Conservation (phyloP, 2,329 filamentous ascomycete species). For the Colletotrichum plurivorum region DNA sequence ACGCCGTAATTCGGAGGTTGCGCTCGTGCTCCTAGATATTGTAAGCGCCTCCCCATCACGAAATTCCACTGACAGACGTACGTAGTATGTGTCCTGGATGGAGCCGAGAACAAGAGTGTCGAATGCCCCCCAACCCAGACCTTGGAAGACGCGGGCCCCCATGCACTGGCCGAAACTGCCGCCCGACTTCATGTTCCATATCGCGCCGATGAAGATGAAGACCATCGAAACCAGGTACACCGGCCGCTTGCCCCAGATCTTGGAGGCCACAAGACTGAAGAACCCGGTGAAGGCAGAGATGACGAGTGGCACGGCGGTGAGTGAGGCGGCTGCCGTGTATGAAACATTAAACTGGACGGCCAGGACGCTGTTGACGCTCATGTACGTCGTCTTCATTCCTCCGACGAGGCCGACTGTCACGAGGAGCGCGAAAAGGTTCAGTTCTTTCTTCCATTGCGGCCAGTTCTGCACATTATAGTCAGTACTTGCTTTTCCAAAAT, state of each 20-base stretch:
- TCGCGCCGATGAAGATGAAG: constrained; percentile 62
- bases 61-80: constrained; percentile 49
- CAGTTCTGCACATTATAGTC: constrained; percentile 61
- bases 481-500: not conserved
- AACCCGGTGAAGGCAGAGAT: constrained; percentile 63
- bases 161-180: constrained; percentile 62
- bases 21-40: constrained; percentile 66
- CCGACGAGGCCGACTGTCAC: constrained; percentile 61
- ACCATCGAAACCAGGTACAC: constrained; percentile 64
- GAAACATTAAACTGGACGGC: constrained; percentile 59
- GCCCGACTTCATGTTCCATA: constrained; percentile 64
- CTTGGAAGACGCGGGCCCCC: constrained; percentile 68
- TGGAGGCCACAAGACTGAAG: constrained; percentile 57
- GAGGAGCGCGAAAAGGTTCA: constrained; percentile 63
- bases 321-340: constrained; percentile 62
- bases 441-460: constrained; percentile 67
- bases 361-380: constrained; percentile 62
- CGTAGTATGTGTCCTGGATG: constrained; percentile 71
- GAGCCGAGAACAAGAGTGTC: constrained; percentile 67
- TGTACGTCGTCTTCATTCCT: constrained; percentile 68
- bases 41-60: constrained; percentile 42
- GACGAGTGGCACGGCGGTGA: constrained; percentile 68
- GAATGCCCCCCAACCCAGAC: constrained; percentile 71
- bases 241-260: constrained; percentile 66
- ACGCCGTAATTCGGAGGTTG: constrained; percentile 58